A percentile compares a stretch with the other conserved stretches of the same genome.
These are phyloP conservation scores for Aspergillus leporis DNA, from an alignment of 495 filamentous ascomycete genomes.

Conservation along the genomic window DNA sequence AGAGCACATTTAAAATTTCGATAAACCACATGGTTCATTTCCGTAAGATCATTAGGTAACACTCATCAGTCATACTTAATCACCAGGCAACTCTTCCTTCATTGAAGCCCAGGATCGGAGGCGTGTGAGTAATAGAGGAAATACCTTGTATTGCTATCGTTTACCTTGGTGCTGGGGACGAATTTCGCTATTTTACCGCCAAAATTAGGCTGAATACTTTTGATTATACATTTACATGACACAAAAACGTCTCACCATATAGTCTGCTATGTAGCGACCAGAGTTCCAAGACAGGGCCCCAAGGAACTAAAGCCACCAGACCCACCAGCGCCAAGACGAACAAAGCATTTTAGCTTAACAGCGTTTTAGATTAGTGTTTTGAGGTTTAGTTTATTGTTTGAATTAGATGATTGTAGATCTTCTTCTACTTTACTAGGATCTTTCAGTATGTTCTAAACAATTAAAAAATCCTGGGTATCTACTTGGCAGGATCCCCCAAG, in stretches of 20 bases:
- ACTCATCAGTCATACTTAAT: too few relatives aligned
- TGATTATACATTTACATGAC: neutral
- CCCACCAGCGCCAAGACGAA: neutral
- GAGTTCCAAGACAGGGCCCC: neutral
- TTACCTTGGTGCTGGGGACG: neutral
- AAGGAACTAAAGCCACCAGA: neutral
- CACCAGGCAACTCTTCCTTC: too few relatives aligned
- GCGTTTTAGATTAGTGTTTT: neutral
- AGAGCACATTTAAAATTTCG: neutral
- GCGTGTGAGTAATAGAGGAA: too few relatives aligned
- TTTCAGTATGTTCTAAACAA: neutral
- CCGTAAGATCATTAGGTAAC: too few relatives aligned
- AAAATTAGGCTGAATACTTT: neutral
- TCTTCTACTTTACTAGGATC: neutral
- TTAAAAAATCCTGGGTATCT: neutral
- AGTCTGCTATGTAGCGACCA: neutral
- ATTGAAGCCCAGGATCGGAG: too few relatives aligned
- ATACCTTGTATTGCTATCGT: neutral
- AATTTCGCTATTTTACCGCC: neutral
- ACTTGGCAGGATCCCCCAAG: slow-evolving; percentile 2
- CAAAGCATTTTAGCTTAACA: slow-evolving; percentile 1
- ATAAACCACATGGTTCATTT: too few relatives aligned
- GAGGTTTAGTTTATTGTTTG: neutral
- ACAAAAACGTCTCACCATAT: neutral
- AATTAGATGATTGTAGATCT: neutral